Conservation (phyloP, 176 grass and related monocot genomes). For the Carex littledalei region DNA sequence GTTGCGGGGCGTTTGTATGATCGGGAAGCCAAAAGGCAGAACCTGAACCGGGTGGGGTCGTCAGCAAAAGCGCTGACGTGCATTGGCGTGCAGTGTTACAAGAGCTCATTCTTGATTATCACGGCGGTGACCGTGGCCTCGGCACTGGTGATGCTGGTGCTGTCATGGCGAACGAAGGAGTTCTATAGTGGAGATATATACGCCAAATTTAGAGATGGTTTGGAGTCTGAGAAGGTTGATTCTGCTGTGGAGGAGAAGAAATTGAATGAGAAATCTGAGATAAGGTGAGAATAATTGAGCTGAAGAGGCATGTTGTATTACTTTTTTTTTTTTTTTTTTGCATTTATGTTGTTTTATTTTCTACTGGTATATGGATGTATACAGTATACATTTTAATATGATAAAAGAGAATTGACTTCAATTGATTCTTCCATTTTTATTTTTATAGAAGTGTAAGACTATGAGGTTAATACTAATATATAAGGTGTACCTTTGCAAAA, state of each 20-base stretch:
- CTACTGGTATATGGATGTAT: neutral
- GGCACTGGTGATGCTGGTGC: slow-evolving; percentile 39
- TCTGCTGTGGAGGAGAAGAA: neutral
- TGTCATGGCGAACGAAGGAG: slow-evolving; percentile 56
- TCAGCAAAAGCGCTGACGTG: slow-evolving; percentile 34
- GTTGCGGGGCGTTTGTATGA: slow-evolving; percentile 38
- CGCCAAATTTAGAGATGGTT: slow-evolving; percentile 39
- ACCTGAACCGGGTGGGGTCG: neutral
- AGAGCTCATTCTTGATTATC: slow-evolving; percentile 48
- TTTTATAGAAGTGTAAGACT: neutral
- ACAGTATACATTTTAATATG: neutral
- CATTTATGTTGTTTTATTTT: neutral
- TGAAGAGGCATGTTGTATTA: too few relatives aligned
- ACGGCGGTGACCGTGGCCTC: slow-evolving; percentile 40
- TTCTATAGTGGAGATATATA: slow-evolving; percentile 69
- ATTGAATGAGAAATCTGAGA: slow-evolving; percentile 4
- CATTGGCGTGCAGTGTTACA: slow-evolving; percentile 57
- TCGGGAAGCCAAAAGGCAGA: slow-evolving; percentile 41
- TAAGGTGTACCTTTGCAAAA: neutral
- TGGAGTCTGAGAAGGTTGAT: slow-evolving; percentile 5
- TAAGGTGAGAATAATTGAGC: neutral
- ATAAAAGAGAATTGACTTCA: neutral
- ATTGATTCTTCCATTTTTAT: neutral
- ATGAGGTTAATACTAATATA: neutral
- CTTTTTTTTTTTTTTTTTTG: too few relatives aligned